Base-by-base conservation (phyloP, 139 green algal genomes). In the Chlamydomonas sp. region DNA sequence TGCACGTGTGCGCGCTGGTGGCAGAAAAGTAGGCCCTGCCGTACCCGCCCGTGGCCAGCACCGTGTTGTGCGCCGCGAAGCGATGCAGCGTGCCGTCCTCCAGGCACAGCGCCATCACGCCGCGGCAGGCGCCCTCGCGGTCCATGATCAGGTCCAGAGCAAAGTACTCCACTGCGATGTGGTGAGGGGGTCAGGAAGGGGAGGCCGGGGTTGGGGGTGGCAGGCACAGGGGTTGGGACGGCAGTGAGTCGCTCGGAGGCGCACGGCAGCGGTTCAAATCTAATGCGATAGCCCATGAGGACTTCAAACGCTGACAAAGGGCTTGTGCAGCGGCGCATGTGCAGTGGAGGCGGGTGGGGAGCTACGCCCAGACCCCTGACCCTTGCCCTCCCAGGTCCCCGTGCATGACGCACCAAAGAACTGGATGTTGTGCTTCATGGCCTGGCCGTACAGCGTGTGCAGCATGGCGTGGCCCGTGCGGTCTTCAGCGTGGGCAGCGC, bases 101-200 rank as follows among this genome's bases (percentile, higher is more conserved):
- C 91, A 99, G 94, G 93, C 98, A 99, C 69, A 99, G 91, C 3
- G 98, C 98, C n/a, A 95, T 96, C 2, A 99, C 91, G 64, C 97
- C 97, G 14, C 91, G 80, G 91, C 97, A 99, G 3, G 78, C 68
- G 83, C 96, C 96, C 59, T 96, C 94, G 10, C 93, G 86, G 89
- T 99, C 97, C 98, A 99, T 99, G 88, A 99, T 98, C 63, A 99
- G 93, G 90, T 99, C 98, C 77, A 99, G 89, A 0, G 98, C 98
- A 93, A 99, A 99, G 94, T 99, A 99, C 93, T 99, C 98, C 15
- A 99, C 98, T 97, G 93, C 90, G 88, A 81, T 12, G 58, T 58
- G 12, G 58, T 4, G 68, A 4, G 68, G 12, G 12, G 68, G 68
- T 74, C 68, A 77, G 71, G 18, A 20, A 9, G 71, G 71, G 58